Evolutionary conservation across 2,329 filamentous ascomycete species (phyloP), one percentile per base, ranked within the genome.

Genomic region (Claviceps pazoutovae): DNA sequence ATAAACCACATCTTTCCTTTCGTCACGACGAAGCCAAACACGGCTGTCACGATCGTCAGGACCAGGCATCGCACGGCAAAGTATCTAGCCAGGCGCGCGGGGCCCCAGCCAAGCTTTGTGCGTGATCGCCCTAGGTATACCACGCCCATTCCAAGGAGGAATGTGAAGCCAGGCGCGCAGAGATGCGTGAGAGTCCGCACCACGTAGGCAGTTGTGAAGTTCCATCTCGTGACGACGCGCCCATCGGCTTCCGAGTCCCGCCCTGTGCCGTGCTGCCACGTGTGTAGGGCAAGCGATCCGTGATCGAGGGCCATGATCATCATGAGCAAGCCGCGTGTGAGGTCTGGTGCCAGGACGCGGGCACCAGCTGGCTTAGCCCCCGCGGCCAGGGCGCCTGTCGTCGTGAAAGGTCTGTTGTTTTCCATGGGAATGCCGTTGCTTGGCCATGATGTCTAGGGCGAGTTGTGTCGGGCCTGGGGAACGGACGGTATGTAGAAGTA

Each of bases 251-350:
- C 71, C 1, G 57, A 54, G n/a, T 55, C 55, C n/a, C 60, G 53
- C 4, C 64, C 64, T 6, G 69, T 71, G 38, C 68, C 68, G 50
- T 72, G 68, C 23, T 61, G 54, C 71, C 71, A 74, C 1, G 66
- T 60, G 51, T 64, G 62, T n/a, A 73, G 58, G 1, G 59, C 59
- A 16, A 72, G 53, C n/a, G 62, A 59, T 51, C 62, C 65, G 57
- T 74, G 71, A 57, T 74, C 71, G 43, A 73, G 55, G 0, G 70
- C 69, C 71, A 74, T 73, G 51, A 69, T 46, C 13, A 65, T 58
- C 67, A 71, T 72, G n/a, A 73, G 60, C 2, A 72, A 57, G 34
- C 71, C 71, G 37, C 71, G 69, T 5, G 73, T 60, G 16, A 74
- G 61, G 52, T 74, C 71, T 3, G 71, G 71, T 0, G 68, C 70